These are phyloP conservation scores for Peterozyma xylosa DNA, from an alignment of 805 yeast species.

Conservation along the genomic window DNA sequence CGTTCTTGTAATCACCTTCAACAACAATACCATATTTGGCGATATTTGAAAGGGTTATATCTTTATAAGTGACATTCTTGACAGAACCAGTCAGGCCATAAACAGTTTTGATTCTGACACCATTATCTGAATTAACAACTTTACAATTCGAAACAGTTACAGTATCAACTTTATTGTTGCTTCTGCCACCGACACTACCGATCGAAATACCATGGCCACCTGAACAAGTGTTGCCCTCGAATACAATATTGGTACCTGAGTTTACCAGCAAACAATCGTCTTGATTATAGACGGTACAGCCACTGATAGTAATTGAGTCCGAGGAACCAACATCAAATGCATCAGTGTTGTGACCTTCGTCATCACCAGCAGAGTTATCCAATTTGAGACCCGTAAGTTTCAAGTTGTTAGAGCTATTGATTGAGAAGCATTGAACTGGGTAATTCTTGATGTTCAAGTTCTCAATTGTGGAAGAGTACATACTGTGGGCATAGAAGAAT, in stretches of 20 bases:
- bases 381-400: no score
- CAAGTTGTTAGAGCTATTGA: no score
- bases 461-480: slow-evolving; percentile 7
- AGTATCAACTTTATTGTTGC: no score
- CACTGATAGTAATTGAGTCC: neutral
- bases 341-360: no score
- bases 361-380: no score
- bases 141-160: no score
- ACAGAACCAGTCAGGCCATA: slow-evolving; percentile 12
- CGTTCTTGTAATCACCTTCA: slow-evolving; percentile 11
- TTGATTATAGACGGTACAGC: slow-evolving; percentile 10
- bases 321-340: no score
- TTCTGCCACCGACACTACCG: no score
- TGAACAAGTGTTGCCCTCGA: slow-evolving; percentile 10
- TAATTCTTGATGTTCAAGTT: slow-evolving; percentile 10
- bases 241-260: slow-evolving; percentile 11
- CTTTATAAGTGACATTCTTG: slow-evolving; percentile 8
- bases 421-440: slow-evolving; percentile 8
- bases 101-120: slow-evolving; percentile 7
- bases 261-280: slow-evolving; percentile 14
- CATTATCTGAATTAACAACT: no score
- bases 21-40: slow-evolving; percentile 11
- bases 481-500: slow-evolving; percentile 9
- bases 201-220: slow-evolving; percentile 12
- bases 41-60: slow-evolving; percentile 6